Evolutionary conservation across 805 yeast species (phyloP), one percentile per base, ranked within the genome.

Genomic region (Zygosaccharomyces bisporus): DNA sequence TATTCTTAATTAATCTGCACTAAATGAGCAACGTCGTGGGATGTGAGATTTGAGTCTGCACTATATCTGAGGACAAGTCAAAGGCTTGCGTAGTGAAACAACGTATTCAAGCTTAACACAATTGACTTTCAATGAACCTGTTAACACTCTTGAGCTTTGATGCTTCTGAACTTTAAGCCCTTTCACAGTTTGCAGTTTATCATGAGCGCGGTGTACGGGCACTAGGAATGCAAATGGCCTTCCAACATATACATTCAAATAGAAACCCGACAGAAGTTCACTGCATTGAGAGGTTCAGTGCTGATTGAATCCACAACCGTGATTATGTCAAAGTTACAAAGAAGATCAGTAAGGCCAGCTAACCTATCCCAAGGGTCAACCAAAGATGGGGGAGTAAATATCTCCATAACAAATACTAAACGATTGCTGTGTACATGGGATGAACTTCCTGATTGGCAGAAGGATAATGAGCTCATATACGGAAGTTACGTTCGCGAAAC

Each of bases 361-460:
- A 19, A 14, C n/a, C 13, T 19, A 19, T 19, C 24, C 18, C 33
- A 24, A 37, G 16, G 32, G 10, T 18, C 13, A n/a, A 37, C 18
- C 12, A 21, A 37, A n/a, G 39, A 21, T n/a, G 18, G 25, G 30
- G 25, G 18, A n/a, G 13, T 13, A 16, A 23, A 6, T 12, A 14
- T 7, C n/a, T 16, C 40, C 14, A 6, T 20, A 6, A 16, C 14
- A 16, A 35, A 14, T 9, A 19, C 12, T 13, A 37, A 37, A 23
- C 24, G 17, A n/a, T 13, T 37, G n/a, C 39, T 60, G 1, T 57
- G 51, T 31, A 47, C 54, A 4, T 64, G 60, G 60, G 52, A 80
- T 50, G 83, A 83, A 51, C 61, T 85, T 10, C 86, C 82, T 16
- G 75, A 69, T 6, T 84, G 93, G 93, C 89, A 83, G 55, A 71